Evolutionary conservation across 345 rosid species (phyloP).

Genomic region (Camelina hispida): DNA sequence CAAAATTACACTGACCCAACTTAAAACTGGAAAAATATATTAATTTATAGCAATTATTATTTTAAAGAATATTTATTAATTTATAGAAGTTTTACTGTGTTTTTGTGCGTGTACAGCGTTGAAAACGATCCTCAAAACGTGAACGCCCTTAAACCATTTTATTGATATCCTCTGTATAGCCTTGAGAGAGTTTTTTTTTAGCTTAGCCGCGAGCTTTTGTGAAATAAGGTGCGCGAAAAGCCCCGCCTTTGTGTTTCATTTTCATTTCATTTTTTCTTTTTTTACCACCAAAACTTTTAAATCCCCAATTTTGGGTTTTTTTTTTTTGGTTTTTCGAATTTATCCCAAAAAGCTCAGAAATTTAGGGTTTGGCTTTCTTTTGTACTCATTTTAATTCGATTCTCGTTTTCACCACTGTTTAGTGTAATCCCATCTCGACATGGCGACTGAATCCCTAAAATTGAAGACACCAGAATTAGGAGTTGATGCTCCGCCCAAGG

Average conservation of each 20-base stretch:
- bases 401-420: conserved; percentile 14
- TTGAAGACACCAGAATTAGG: conserved; percentile 51
- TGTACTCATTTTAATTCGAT: conserved; percentile 8
- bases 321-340: background rate
- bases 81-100: no score
- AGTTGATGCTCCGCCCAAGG: conserved; percentile 37
- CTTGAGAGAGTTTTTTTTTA: no score
- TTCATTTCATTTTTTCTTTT: no score
- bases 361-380: background rate
- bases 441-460: conserved; percentile 76
- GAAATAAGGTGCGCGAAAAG: background rate
- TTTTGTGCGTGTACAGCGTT: no score
- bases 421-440: conserved; percentile 30
- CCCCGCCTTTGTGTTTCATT: conserved; percentile 26
- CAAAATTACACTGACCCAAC: no score
- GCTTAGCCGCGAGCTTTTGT: no score
- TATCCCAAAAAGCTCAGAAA: conserved; percentile 30
- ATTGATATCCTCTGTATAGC: no score
- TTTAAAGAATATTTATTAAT: no score
- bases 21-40: no score
- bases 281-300: conserved; percentile 29
- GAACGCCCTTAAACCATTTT: no score
- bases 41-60: no score
- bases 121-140: no score
- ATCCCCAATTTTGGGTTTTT: conserved; percentile 6